Evolutionary conservation across 768 basidiomycete genomes (phyloP).

Genomic region (Holtermannia corniformis): DNA sequence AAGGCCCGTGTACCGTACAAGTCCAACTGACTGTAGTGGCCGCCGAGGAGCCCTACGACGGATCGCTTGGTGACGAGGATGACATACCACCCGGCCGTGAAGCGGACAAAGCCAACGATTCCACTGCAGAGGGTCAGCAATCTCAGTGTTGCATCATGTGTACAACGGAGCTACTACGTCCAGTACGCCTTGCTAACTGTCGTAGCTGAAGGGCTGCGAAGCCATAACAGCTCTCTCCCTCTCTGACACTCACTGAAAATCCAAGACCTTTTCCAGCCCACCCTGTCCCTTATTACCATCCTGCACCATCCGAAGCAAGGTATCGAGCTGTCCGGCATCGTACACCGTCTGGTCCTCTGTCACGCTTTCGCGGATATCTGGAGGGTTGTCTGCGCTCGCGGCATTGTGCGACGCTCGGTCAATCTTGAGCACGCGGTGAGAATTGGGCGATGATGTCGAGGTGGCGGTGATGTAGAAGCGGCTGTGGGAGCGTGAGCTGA

Average conservation of each 20-base stretch:
- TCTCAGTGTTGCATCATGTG: constrained; percentile 27
- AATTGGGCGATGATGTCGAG: constrained; percentile 59
- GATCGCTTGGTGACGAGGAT: constrained; percentile 80
- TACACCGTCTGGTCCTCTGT: constrained; percentile 85
- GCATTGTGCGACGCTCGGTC: constrained; percentile 73
- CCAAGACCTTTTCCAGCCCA: constrained; percentile 65
- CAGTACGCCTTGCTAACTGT: not conserved
- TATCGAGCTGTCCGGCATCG: constrained; percentile 76
- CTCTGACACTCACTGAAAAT: constrained; percentile 70
- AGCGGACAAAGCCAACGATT: constrained; percentile 68
- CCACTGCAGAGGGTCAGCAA: constrained; percentile 19
- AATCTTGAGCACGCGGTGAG: constrained; percentile 86
- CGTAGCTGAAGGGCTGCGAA: not conserved
- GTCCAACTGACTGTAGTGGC: constrained; percentile 58
- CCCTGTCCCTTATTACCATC: constrained; percentile 86
- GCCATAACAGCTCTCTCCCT: not conserved
- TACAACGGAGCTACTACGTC: not conserved
- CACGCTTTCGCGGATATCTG: constrained; percentile 42
- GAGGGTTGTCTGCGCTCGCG: constrained; percentile 31
- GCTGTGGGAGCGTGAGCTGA: constrained; percentile 5
- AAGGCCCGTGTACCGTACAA: not conserved
- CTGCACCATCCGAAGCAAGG: constrained; percentile 86
- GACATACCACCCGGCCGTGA: constrained; percentile 95
- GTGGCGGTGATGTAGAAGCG: constrained; percentile 80
- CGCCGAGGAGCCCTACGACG: constrained; percentile 85